These are phyloP conservation scores for Jamesozyma gamospora DNA, from an alignment of 805 yeast species.

Conservation along the genomic window DNA sequence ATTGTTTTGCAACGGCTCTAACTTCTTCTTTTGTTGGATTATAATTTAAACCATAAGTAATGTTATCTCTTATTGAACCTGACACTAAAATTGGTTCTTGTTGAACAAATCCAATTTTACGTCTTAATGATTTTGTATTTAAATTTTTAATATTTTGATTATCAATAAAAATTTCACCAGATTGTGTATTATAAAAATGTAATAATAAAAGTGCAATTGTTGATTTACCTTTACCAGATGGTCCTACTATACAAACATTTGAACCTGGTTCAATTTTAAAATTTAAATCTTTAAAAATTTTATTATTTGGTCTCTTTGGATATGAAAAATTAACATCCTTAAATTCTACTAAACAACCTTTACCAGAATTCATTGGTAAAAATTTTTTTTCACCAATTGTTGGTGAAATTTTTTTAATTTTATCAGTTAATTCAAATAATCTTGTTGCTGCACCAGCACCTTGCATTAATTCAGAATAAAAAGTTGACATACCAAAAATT, in stretches of 20 bases:
- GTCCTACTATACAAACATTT: conserved; percentile 68
- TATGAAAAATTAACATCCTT: conserved; percentile 62
- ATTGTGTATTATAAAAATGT: conserved; percentile 41
- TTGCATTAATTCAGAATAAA: conserved; percentile 93
- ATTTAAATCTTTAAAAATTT: conserved; percentile 39
- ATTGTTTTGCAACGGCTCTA: conserved; percentile 38
- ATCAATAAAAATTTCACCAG: conserved; percentile 41
- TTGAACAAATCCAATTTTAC: conserved; percentile 58
- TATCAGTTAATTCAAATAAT: conserved; percentile 75
- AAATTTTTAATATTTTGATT: conserved; percentile 42
- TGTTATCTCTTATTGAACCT: conserved; percentile 71
- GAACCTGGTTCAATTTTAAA: conserved; percentile 46
- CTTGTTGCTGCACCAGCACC: conserved; percentile 96
- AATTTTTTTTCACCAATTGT: conserved; percentile 45
- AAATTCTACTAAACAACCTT: conserved; percentile 43
- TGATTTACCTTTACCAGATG: conserved; percentile 88
- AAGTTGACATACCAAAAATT: conserved; percentile 83
- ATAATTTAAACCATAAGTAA: conserved; percentile 58
- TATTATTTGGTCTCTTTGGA: conserved; percentile 75
- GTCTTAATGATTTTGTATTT: conserved; percentile 45
- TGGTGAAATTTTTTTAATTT: conserved; percentile 60
- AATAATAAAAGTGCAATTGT: conserved; percentile 55
- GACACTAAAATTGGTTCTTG: conserved; percentile 73
- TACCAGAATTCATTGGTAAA: conserved; percentile 8
- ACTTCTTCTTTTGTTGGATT: conserved; percentile 49